These are phyloP conservation scores for Apiospora marii DNA, from an alignment of 2,329 filamentous ascomycete genomes.

Conservation along the genomic window DNA sequence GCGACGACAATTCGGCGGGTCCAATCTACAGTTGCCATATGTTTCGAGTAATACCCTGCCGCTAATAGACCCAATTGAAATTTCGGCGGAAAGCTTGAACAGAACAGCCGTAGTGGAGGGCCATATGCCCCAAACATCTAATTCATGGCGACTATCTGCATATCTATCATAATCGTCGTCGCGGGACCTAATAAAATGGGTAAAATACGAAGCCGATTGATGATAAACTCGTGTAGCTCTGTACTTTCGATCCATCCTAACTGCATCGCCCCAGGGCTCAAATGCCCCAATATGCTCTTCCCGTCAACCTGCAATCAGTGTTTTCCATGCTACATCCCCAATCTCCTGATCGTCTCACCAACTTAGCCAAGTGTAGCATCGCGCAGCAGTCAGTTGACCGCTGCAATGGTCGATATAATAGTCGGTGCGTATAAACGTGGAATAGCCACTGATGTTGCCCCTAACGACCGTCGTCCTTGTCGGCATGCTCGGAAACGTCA, in stretches of 20 bases:
- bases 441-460: not conserved
- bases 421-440: rapidly evolving
- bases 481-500: too few relatives aligned
- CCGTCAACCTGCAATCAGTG: too few relatives aligned
- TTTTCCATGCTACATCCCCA: too few relatives aligned
- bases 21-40: not conserved
- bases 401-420: not conserved
- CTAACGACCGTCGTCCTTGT: too few relatives aligned
- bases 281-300: not conserved
- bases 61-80: not conserved
- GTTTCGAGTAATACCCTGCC: not conserved
- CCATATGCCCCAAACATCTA: not conserved
- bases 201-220: not conserved
- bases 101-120: not conserved
- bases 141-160: not conserved
- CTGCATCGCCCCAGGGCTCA: not conserved
- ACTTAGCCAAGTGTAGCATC: not conserved
- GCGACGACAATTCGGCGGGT: too few relatives aligned
- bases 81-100: not conserved
- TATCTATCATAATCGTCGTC: not conserved
- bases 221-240: not conserved
- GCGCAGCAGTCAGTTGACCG: not conserved
- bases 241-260: not conserved
- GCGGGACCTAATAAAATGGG: not conserved
- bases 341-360: not conserved